phyloP scores from a whole-genome alignment of 768 basidiomycete species.

The Leucocoprinus birnbaumii region DNA sequence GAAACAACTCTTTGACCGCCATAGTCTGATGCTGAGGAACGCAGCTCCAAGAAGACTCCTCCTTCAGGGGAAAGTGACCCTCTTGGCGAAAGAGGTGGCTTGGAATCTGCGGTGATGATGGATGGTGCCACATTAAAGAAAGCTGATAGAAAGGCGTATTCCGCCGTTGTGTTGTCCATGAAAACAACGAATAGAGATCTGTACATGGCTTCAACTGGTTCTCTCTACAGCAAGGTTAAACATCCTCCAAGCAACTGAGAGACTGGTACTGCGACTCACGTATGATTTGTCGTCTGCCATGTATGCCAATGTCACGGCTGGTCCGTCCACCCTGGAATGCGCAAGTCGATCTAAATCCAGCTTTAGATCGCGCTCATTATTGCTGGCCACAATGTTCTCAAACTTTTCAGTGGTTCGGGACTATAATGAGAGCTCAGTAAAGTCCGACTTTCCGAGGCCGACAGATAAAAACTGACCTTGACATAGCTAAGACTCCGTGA shows the following conservation, averaged over 20 bases:
- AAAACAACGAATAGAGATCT: slow-evolving; percentile 87
- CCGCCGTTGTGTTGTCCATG: slow-evolving; percentile 92
- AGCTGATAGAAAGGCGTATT: slow-evolving; percentile 81
- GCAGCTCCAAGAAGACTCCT: slow-evolving; percentile 32
- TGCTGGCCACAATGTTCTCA: slow-evolving; percentile 53
- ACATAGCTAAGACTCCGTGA: slow-evolving; percentile 76
- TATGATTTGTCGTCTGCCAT: slow-evolving; percentile 87
- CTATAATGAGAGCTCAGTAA: slow-evolving; percentile 32
- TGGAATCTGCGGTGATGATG: slow-evolving; percentile 30
- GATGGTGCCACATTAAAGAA: slow-evolving; percentile 65
- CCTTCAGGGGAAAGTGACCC: slow-evolving; percentile 42
- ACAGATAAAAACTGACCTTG: slow-evolving; percentile 44
- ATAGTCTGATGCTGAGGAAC: slow-evolving; percentile 52
- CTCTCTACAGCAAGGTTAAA: slow-evolving; percentile 50
- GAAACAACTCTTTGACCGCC: slow-evolving; percentile 31
- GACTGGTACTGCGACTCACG: slow-evolving; percentile 45
- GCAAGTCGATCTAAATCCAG: slow-evolving; percentile 56
- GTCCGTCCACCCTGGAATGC: slow-evolving; percentile 75
- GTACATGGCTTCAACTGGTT: slow-evolving; percentile 78
- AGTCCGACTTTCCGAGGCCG: not conserved
- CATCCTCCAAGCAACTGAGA: not conserved
- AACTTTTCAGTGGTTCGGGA: slow-evolving; percentile 66
- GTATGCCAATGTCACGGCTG: slow-evolving; percentile 77
- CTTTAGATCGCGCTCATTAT: slow-evolving; percentile 36
- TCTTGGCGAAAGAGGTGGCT: slow-evolving; percentile 34